Base-by-base conservation (phyloP, 345 rosid species). In the Camelina sativa region DNA sequence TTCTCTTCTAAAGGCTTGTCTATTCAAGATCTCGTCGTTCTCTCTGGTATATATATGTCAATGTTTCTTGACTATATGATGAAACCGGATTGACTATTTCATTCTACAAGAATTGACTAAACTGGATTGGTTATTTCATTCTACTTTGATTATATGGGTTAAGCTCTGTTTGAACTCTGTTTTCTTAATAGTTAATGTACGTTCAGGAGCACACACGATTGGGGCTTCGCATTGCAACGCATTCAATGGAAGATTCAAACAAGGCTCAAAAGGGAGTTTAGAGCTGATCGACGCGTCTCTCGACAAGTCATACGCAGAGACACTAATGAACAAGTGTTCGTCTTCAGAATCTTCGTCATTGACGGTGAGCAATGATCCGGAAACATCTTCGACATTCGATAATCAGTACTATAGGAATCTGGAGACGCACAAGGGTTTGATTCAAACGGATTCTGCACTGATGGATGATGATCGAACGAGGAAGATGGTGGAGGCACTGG, bases 151-250 rank as follows among this genome's bases (percentile, higher is more conserved):
- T 47, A 1, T 7, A 34, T 28, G 37, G 8, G 1, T 7, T 32
- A 43, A 1, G 13, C 17, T 44, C 17, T 5, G 17, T 3, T 44
- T 15, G 0, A 3, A 3, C 15, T 44, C 8, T 54, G 10, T 0
- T 11, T 11, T 13, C 12, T 11, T 44, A 0, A 0, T 32, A 3
- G 7, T 1, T 6, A 34, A 0, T 34, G 8, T 48, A 7, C 50
- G 59, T 8, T 52, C 80, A 88, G 92, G 93, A 76, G 88, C 96
- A 60, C 91, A 90, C 80, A 88, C 93, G 6, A 85, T 90, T 34
- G 93, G 93, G 34, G 69, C 81, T 22, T 91, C 93, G 7, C 93
- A 90, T 62, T 90, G 93, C 77, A 78, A 79, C 11, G 82, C 93
- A 11, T 86, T 90, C 80, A 81, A 82, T 11, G 88, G 80, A 15